Evolutionary conservation across 1,284 basidiomycete genomes (phyloP), one percentile per base, ranked within the genome.

Genomic region (Ceratobasidium sp.): DNA sequence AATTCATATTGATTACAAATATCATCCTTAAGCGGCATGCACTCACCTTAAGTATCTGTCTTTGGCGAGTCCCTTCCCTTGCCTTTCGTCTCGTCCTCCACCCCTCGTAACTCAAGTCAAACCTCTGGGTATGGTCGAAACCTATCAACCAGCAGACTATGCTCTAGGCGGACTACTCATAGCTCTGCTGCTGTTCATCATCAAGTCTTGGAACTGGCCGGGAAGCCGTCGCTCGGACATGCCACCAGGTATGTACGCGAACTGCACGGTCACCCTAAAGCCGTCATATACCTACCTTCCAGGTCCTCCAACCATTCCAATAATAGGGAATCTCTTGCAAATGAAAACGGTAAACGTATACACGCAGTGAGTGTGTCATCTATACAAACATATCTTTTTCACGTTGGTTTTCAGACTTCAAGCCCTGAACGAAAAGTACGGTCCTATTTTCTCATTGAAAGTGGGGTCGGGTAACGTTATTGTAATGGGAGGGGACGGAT

Each of bases 401-500:
- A 57, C 9, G 32, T 28, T 6, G 26, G 26, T 14, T 14, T 23
- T 16, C 21, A 72, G 70, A 26, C 39, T 72, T 1, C 58, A 46
- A n/a, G 43, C 16, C 1, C 30, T 58, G 28, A 45, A 62, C 43
- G 36, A 50, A 14, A 72, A 50, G 34, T 72, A 72, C 45, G 70
- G 70, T 4, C 58, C 36, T 1, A 23, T 72, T 23, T 28, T 26
- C 23, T 60, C 70, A 0, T 26, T 72, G 16, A 59, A 62, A 23
- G n/a, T 72, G 18, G 70, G 70, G 10, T 18, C 39, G 16, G 32
- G 34, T 12, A 48, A 30, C 18, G 16, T 52, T 3, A 46, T 72
- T 28, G 23, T 32, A n/a, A 46, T 72, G 36, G 70, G 41, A 3
- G 70, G 70, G 9, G 70, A 72, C 45, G 70, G 70, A 14, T 45